phyloP scores from a whole-genome alignment of 2,329 filamentous ascomycete genomes.

The Botrytis fabae region DNA sequence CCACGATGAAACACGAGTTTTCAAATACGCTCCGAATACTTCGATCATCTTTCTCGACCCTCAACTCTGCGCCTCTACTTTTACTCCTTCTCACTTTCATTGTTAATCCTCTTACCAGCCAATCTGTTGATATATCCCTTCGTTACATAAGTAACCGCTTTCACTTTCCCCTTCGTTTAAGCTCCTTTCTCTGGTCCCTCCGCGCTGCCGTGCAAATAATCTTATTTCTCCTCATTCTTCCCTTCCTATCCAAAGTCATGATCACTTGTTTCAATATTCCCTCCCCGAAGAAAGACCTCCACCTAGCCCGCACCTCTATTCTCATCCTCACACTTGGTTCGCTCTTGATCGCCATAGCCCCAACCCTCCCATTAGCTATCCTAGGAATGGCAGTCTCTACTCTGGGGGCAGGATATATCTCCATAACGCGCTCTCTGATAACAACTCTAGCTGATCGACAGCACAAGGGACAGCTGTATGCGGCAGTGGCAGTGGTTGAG shows the following conservation, averaged over 20 bases:
- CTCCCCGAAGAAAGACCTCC: slow-evolving; percentile 32
- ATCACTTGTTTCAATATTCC: slow-evolving; percentile 27
- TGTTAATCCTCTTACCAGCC: slow-evolving; percentile 24
- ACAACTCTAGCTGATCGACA: slow-evolving; percentile 34
- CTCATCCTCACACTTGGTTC: slow-evolving; percentile 30
- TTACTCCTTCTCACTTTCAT: slow-evolving; percentile 38
- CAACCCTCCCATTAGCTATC: slow-evolving; percentile 32
- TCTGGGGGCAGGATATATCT: slow-evolving; percentile 32
- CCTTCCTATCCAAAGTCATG: slow-evolving; percentile 31
- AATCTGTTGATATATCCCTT: slow-evolving; percentile 29
- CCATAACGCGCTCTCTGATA: slow-evolving; percentile 31
- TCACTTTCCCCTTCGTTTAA: slow-evolving; percentile 30
- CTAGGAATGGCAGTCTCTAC: slow-evolving; percentile 33
- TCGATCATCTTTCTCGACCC: slow-evolving; percentile 27
- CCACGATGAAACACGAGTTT: slow-evolving; percentile 23
- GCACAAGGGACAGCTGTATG: slow-evolving; percentile 35
- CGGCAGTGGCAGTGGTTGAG: slow-evolving; percentile 35
- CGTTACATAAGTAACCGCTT: slow-evolving; percentile 38
- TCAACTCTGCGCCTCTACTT: slow-evolving; percentile 34
- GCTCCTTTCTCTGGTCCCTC: slow-evolving; percentile 35
- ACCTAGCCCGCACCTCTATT: slow-evolving; percentile 30
- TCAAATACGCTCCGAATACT: background rate
- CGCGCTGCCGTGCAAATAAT: slow-evolving; percentile 34
- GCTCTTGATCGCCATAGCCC: slow-evolving; percentile 30
- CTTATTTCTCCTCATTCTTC: slow-evolving; percentile 33